Evolutionary conservation across 2,329 filamentous ascomycete genomes (phyloP), one percentile per base, ranked within the genome.

Genomic region (Scedosporium apiospermum): DNA sequence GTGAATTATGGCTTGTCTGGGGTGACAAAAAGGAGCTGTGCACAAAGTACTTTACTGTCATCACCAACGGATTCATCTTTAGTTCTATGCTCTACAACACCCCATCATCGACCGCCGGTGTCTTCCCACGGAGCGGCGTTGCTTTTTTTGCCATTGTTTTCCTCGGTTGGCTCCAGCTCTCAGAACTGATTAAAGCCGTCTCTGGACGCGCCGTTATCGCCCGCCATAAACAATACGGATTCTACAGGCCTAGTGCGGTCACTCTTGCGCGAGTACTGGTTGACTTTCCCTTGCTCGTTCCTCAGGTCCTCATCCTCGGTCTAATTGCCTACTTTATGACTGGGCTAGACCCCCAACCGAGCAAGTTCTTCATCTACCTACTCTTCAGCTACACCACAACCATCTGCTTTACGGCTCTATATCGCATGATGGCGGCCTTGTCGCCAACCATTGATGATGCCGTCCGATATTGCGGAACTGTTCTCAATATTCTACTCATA

Each of bases 11-110:
- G 57, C 30, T 41, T 18, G 9, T 58, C 16, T 41, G 57, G n/a
- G 57, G 57, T 3, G 21, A 58, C 6, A 23, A 34, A 41, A 58
- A 12, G 3, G 34, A 38, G 34, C 10, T 38, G 34, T 67, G 92
- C n/a, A 49, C 44, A 18, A 60, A 49, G 58, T 7, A 46, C 10
- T 49, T 60, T 21, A 51, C 44, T 26, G 34, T 49, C 27, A n/a
- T 38, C 18, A 46, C 58, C 18, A 60, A 46, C 58, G 58, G 77
- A 1, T 76, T 90, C 7, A 86, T 90, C 63, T 82, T 89, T 30
- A 84, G 85, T 0, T 86, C 83, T 51, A 74, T 89, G 10, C 90
- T 90, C 73, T 86, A 88, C 65, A 83, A 88, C 6, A 72, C 77
- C 68, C 73, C 88, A 30, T 67, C 74, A 14, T 63, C 73, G 1